Percentiles rank a stretch among this genome's conserved stretches.
These are phyloP conservation scores for Pyracantha coccinea DNA, from an alignment of 331 rosid species.

Conservation along the genomic window DNA sequence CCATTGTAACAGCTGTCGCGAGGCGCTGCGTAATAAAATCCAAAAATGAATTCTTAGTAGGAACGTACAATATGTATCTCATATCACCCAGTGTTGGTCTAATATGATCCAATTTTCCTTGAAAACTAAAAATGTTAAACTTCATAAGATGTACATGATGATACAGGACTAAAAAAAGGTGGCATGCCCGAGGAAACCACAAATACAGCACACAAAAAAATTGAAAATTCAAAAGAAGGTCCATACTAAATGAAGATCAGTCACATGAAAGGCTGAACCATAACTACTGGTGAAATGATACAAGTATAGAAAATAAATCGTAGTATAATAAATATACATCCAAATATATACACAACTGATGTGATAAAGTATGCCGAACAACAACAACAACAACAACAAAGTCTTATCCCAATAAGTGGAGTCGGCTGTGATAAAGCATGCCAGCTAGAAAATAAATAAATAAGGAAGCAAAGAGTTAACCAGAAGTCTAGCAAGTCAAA, in stretches of 20 bases:
- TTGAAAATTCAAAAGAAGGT: not conserved
- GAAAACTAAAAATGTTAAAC: not conserved
- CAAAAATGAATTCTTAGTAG: not conserved
- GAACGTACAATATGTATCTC: not conserved
- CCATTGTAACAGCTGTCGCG: constrained; percentile 67
- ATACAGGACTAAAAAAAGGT: not conserved
- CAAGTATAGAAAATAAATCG: not conserved
- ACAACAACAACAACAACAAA: no score
- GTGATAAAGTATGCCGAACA: not conserved
- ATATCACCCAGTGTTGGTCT: not conserved
- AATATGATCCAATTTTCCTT: not conserved
- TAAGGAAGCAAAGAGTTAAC: not conserved
- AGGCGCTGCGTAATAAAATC: constrained; percentile 56
- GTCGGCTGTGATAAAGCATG: not conserved
- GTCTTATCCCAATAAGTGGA: no score
- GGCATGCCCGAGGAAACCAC: not conserved
- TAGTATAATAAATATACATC: not conserved
- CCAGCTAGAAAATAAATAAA: not conserved
- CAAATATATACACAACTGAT: not conserved
- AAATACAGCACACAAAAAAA: not conserved
- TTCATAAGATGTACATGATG: not conserved
- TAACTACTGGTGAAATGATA: not conserved
- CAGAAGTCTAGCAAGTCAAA: not conserved
- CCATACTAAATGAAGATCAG: not conserved
- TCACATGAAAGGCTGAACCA: not conserved